These are phyloP conservation scores for Cyberlindnera veronae DNA, from an alignment of 805 yeast genomes.

Conservation along the genomic window DNA sequence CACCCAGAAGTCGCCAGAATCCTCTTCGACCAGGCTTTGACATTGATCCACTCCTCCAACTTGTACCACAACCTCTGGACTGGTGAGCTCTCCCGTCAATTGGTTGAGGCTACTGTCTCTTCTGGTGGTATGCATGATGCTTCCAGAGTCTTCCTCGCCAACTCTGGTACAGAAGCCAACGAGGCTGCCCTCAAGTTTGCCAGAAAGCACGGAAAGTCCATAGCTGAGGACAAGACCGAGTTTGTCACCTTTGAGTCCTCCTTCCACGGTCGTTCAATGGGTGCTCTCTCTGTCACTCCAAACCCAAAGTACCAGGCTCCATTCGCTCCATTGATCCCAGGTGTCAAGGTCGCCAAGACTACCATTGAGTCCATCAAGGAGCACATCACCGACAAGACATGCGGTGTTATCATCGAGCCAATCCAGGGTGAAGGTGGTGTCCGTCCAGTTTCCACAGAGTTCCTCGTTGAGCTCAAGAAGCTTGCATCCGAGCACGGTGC, in stretches of 20 bases:
- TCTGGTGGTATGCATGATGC: slow-evolving; percentile 84
- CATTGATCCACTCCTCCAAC: slow-evolving; percentile 81
- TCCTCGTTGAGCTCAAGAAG: slow-evolving; percentile 60
- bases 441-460: slow-evolving; percentile 59
- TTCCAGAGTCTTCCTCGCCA: slow-evolving; percentile 64
- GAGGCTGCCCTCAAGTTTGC: slow-evolving; percentile 78
- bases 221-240: slow-evolving; percentile 58
- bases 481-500: slow-evolving; percentile 69
- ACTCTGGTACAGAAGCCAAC: slow-evolving; percentile 78
- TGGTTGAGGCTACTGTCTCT: slow-evolving; percentile 63
- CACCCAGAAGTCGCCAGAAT: slow-evolving; percentile 71
- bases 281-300: slow-evolving; percentile 88
- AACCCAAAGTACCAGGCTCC: slow-evolving; percentile 92
- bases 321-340: slow-evolving; percentile 88
- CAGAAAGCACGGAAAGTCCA: slow-evolving; percentile 70
- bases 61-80: slow-evolving; percentile 83
- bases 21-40: slow-evolving; percentile 64
- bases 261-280: slow-evolving; percentile 95
- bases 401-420: slow-evolving; percentile 95
- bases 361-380: slow-evolving; percentile 57
- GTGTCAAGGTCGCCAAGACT: slow-evolving; percentile 66
- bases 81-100: slow-evolving; percentile 66
- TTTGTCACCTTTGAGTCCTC: slow-evolving; percentile 84
- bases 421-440: slow-evolving; percentile 99
- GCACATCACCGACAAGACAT: slow-evolving; percentile 41